A percentile compares a stretch with the other conserved stretches of the same genome.
phyloP scores from a whole-genome alignment of 139 green algal genomes.

The Ettlia oleoabundans region DNA sequence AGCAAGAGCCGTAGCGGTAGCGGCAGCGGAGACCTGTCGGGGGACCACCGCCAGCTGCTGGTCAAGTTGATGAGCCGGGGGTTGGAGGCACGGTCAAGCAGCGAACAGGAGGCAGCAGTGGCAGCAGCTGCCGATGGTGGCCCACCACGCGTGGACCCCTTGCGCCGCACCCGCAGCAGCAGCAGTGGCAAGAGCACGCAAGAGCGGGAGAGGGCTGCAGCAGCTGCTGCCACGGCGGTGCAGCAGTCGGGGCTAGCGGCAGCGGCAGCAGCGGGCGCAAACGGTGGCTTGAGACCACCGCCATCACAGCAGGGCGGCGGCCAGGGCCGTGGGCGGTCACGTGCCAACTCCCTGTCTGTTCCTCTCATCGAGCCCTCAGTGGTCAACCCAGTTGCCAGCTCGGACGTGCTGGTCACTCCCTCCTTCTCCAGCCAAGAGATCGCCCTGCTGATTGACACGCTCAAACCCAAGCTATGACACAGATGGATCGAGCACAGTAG shows the following conservation, averaged over 20 bases:
- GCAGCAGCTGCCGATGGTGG: not conserved
- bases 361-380: constrained; percentile 2
- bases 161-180: constrained; percentile 18
- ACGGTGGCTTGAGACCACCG: not conserved
- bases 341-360: not conserved
- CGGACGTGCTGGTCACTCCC: constrained; percentile 26
- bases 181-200: not conserved
- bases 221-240: constrained; percentile 3
- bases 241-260: constrained; percentile 13
- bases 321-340: not conserved
- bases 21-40: constrained; percentile 15
- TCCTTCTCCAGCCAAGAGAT: constrained; percentile 26
- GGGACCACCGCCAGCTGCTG: constrained; percentile 26
- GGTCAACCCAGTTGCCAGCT: not conserved
- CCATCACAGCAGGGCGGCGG: not conserved
- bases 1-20: constrained; percentile 4
- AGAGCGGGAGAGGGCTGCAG: not conserved
- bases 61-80: constrained; percentile 36
- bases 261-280: not conserved
- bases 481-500: too few relatives aligned
- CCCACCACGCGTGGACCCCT: not conserved
- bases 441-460: constrained; percentile 17
- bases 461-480: not conserved
- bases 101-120: constrained; percentile 7
- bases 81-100: constrained; percentile 12